Conservation (phyloP, 805 yeast species). For the Cyberlindnera saturnus region DNA sequence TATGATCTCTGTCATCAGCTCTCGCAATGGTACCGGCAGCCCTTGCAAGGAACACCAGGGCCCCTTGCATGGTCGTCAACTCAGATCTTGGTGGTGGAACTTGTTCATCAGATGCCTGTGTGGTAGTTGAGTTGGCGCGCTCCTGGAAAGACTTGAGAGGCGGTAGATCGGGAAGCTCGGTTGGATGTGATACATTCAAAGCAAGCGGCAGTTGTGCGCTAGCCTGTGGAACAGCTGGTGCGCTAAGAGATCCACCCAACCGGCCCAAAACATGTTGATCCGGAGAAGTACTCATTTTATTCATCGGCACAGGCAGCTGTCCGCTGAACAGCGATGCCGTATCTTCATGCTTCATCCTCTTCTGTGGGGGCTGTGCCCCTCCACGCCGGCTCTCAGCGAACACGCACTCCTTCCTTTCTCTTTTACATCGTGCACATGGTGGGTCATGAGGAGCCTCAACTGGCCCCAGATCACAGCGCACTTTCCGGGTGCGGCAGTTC, state of each 20-base stretch:
- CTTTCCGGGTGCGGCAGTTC: slow-evolving; percentile 78
- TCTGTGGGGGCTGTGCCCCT: slow-evolving; percentile 24
- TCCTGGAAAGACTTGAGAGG: slow-evolving; percentile 2
- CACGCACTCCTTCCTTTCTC: slow-evolving; percentile 80
- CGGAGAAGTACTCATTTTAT: slow-evolving; percentile 4
- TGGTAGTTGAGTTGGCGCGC: slow-evolving; percentile 8
- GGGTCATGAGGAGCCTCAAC: slow-evolving; percentile 64
- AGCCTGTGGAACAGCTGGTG: neutral
- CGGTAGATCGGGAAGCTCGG: neutral
- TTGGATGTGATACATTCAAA: neutral
- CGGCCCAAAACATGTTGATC: slow-evolving; percentile 5
- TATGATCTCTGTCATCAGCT: slow-evolving; percentile 59
- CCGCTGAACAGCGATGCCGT: neutral
- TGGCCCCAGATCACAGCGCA: slow-evolving; percentile 80
- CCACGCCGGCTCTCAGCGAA: slow-evolving; percentile 57
- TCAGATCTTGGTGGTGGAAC: slow-evolving; percentile 20
- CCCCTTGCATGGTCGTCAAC: slow-evolving; percentile 43
- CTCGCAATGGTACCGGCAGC: slow-evolving; percentile 74
- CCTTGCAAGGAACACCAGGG: slow-evolving; percentile 66
- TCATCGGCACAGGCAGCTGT: slow-evolving; percentile 4
- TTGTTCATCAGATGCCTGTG: slow-evolving; percentile 11
- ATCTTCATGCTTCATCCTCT: slow-evolving; percentile 22
- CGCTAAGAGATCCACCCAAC: neutral
- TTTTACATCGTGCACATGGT: slow-evolving; percentile 77
- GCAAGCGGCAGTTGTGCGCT: neutral